phyloP scores from a whole-genome alignment of 2,329 filamentous ascomycete species.

The Fusarium brevicatenulatum region DNA sequence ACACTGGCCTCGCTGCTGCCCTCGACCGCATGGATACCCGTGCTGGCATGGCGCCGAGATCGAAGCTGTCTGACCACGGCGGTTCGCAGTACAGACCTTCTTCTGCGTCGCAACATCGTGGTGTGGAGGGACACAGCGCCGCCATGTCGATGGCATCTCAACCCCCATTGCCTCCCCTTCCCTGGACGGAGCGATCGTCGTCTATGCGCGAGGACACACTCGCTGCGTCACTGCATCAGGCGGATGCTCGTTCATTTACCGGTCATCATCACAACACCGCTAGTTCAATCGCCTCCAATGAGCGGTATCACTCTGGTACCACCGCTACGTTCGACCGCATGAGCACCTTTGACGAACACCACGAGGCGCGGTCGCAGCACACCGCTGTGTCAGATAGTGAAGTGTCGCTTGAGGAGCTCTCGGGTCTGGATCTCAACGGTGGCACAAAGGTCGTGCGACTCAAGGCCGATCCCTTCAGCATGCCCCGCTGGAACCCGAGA shows the following conservation, averaged over 20 bases:
- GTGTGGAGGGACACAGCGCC: slow-evolving; percentile 29
- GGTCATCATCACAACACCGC: slow-evolving; percentile 35
- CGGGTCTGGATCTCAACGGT: slow-evolving; percentile 54
- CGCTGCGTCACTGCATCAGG: background rate
- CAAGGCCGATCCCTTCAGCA: slow-evolving; percentile 60
- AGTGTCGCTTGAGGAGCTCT: slow-evolving; percentile 46
- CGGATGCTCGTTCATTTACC: slow-evolving; percentile 29
- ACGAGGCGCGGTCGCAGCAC: slow-evolving; percentile 43
- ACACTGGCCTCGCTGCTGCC: slow-evolving; percentile 72
- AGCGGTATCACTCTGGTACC: slow-evolving; percentile 44
- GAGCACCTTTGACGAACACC: slow-evolving; percentile 46
- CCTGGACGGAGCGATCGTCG: slow-evolving; percentile 39
- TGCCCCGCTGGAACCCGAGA: slow-evolving; percentile 64
- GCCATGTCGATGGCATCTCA: slow-evolving; percentile 5
- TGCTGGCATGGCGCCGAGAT: slow-evolving; percentile 29
- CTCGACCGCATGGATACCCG: slow-evolving; percentile 58
- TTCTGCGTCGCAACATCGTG: slow-evolving; percentile 39
- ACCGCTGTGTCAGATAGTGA: slow-evolving; percentile 42
- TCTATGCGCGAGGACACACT: slow-evolving; percentile 31
- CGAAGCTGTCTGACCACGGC: slow-evolving; percentile 29
- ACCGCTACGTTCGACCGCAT: slow-evolving; percentile 43
- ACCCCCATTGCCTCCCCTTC: slow-evolving; percentile 42
- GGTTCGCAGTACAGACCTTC: slow-evolving; percentile 40
- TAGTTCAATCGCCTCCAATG: slow-evolving; percentile 47
- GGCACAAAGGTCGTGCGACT: slow-evolving; percentile 57